Base-by-base conservation (phyloP, 768 basidiomycete genomes). In the Trametes cubensis region DNA sequence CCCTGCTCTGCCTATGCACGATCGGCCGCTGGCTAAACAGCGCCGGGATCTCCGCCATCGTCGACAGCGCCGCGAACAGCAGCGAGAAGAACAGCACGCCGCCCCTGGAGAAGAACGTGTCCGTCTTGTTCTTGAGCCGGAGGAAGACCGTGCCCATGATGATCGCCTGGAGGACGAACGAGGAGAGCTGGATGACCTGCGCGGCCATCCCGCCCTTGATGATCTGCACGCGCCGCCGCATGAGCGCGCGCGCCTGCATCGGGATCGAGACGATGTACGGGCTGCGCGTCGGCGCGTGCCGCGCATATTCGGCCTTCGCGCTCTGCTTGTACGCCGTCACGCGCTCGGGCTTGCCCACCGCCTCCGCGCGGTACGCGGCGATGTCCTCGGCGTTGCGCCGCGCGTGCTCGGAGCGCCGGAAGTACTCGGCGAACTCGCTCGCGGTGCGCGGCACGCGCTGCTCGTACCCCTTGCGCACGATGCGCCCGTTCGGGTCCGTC, bases 61-160 rank as follows among this genome's bases (percentile, higher is more conserved):
- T 77, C 3, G 81, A 78, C 23, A 90, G 70, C 0, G 83, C 85
- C 4, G 82, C 75, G 63, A 88, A 85, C 15, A 89, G 78, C 5
- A 88, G 71, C 1, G 86, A 87, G 82, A 92, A 90, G 81, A 89
- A 92, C 20, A 94, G 76, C 23, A 88, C 79, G 74, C 90, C 86
- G 42, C 89, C 90, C 20, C 91, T 83, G n/a, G 87, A 85, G 78
- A 89, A 92, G 70, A 83, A 87, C 13, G 83, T 84, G 15, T 77
- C 72, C 0, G 90, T 89, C 10, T 76, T 75, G 17, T 83, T 76
- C 0, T 82, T 77, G 38, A 85, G 74, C 10, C 80, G 76, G 60
- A 84, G 77, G 78, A 89, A 93, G 28, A 89, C 81, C 0, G 84
- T 85, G 26, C 89, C 89, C 53, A 87, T 79, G 55, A 83, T 79